Base-by-base conservation (phyloP, 2,329 filamentous ascomycete genomes). In the Trichophyton simii region DNA sequence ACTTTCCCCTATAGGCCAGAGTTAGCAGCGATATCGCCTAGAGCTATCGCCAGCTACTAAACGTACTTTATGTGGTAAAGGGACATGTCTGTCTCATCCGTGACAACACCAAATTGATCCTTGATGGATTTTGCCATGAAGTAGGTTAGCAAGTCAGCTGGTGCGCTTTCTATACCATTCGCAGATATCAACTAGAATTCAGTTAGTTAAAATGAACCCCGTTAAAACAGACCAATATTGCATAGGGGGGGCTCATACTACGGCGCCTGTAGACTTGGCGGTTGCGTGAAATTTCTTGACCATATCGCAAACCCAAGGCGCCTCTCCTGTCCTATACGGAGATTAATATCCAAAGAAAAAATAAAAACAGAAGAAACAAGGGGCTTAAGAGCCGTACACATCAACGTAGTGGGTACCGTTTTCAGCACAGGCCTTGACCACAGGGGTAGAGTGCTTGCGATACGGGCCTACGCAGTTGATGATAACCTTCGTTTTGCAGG, bases 321-420 rank as follows among this genome's bases (percentile, higher is more conserved):
- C 78, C 69, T 87, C 84, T 57, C 84, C 85, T 3, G 84, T 86
- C 57, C 78, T 78, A 54, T 54, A 22, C 18, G 57, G 57, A 57
- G 34, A 59, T 60, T 41, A 63, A 54, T 58, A 34, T 52, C 42
- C 5, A 28, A 50, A 20, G 2, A 1, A 58, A 36, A 1, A 58
- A 36, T 36, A 38, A n/a, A 57, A 52, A 11, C 36, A 2, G 31
- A 25, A 31, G 42, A 18, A 59, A 11, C 28, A 41, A 31, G 28
- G 8, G 7, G 31, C 9, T 58, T 9, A 46, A 50, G 34, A 36
- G 34, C 9, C 42, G 52, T 67, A 79, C 75, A 80, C 81, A 69
- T 87, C 85, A 60, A 87, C 72, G 67, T 87, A 87, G 70, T 87
- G 84, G 3, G 85, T 87, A 4, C 85, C 84, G 65, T 79, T 81